phyloP scores from a whole-genome alignment of 371 early-diverging fungal species.

The Mortierella sp. region DNA sequence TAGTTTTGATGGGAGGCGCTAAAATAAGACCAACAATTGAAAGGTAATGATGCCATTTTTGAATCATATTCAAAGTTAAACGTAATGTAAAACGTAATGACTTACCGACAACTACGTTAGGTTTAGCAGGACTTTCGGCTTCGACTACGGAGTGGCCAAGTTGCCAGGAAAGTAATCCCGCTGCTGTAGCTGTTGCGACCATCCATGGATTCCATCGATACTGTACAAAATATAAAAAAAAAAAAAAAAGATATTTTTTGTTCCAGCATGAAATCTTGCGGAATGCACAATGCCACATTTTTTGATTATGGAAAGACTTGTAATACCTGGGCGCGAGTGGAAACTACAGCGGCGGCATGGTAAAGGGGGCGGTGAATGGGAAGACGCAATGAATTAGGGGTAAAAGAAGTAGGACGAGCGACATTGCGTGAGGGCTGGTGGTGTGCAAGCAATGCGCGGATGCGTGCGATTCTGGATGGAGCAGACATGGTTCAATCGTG shows the following conservation, averaged over 20 bases:
- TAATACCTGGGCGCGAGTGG: constrained; percentile 21
- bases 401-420: background rate
- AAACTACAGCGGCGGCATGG: constrained; percentile 27
- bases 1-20: background rate
- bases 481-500: constrained; percentile 25
- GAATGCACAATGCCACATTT: constrained; percentile 1
- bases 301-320: too few species aligned
- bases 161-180: constrained; percentile 50
- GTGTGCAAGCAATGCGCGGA: constrained; percentile 23
- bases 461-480: constrained; percentile 22
- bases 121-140: constrained; percentile 34
- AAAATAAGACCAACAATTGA: background rate
- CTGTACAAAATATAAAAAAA: constrained; percentile 13
- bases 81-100: background rate
- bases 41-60: background rate
- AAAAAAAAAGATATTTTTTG: background rate
- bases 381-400: constrained; percentile 18
- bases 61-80: too few species aligned
- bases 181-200: constrained; percentile 29
- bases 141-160: constrained; percentile 32
- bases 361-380: constrained; percentile 43
- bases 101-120: constrained; percentile 39
- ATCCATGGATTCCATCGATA: constrained; percentile 47
- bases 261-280: background rate
- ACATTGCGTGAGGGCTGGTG: constrained; percentile 11